Evolutionary conservation across 495 filamentous ascomycete species (phyloP).

Genomic region (Venustampulla echinocandica): DNA sequence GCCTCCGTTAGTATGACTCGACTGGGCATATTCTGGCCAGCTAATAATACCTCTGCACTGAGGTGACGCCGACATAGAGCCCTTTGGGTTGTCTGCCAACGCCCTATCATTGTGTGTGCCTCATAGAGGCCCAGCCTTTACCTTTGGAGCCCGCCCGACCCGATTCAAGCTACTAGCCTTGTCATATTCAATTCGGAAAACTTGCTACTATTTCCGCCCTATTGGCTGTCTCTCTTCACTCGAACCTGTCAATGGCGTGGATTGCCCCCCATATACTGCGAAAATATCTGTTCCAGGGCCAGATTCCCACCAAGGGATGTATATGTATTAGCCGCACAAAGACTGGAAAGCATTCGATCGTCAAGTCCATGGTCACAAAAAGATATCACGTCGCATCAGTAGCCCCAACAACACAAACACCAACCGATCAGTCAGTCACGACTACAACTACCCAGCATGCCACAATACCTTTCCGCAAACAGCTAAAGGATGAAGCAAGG

Average conservation of each 20-base stretch:
- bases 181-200: too few relatives aligned
- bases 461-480: conserved; percentile 55
- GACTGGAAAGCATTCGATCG: neutral
- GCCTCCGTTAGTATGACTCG: too few relatives aligned
- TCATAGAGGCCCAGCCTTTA: too few relatives aligned
- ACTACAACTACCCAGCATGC: neutral
- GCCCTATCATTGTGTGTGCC: too few relatives aligned
- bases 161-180: too few relatives aligned
- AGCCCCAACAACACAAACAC: conserved; percentile 1
- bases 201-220: too few relatives aligned
- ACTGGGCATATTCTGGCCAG: too few relatives aligned
- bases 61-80: too few relatives aligned
- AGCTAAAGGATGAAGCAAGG: conserved; percentile 66
- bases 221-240: too few relatives aligned
- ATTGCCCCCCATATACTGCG: conserved; percentile 31
- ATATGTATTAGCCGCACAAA: conserved; percentile 24
- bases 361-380: neutral
- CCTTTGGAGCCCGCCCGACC: too few relatives aligned
- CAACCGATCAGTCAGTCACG: neutral
- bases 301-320: conserved; percentile 33
- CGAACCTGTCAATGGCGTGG: conserved; percentile 27
- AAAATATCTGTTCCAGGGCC: conserved; percentile 39
- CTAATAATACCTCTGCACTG: too few relatives aligned
- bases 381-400: conserved; percentile 12
- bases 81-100: too few relatives aligned